phyloP scores from a whole-genome alignment of 176 grass and related monocot genomes.

The Carex parvula region DNA sequence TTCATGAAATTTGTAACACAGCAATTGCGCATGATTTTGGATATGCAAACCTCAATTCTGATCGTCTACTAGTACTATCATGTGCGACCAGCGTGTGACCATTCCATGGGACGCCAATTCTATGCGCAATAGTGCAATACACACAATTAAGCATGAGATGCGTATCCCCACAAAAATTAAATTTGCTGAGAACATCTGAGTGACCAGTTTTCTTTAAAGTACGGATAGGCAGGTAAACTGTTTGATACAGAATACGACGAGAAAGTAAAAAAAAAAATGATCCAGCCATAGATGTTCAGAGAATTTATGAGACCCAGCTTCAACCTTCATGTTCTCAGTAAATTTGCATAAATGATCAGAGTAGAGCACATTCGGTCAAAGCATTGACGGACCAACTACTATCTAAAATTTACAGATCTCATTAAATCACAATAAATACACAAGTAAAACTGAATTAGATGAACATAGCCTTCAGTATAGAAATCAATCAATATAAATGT shows the following conservation, averaged over 20 bases:
- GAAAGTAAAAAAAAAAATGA: background rate
- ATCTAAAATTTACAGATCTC: background rate
- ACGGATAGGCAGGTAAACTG: background rate
- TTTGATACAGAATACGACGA: background rate
- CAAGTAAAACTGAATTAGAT: background rate
- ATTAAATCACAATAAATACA: constrained; percentile 10
- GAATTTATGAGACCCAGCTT: constrained; percentile 4
- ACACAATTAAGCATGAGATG: background rate
- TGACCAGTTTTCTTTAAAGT: no score
- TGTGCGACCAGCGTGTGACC: background rate
- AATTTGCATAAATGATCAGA: background rate
- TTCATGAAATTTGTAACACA: background rate
- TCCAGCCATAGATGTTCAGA: background rate
- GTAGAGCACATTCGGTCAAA: background rate
- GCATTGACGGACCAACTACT: background rate
- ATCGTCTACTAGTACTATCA: background rate
- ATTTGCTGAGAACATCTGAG: background rate
- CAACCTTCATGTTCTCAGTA: background rate
- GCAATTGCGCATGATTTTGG: background rate
- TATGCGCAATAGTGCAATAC: background rate
- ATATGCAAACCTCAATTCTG: background rate
- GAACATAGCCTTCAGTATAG: background rate
- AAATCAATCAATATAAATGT: constrained; percentile 19
- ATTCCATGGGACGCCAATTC: background rate
- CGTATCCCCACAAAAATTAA: background rate